Conservation (phyloP, 75 land plant genomes). For the Selaginella moellendorffii region DNA sequence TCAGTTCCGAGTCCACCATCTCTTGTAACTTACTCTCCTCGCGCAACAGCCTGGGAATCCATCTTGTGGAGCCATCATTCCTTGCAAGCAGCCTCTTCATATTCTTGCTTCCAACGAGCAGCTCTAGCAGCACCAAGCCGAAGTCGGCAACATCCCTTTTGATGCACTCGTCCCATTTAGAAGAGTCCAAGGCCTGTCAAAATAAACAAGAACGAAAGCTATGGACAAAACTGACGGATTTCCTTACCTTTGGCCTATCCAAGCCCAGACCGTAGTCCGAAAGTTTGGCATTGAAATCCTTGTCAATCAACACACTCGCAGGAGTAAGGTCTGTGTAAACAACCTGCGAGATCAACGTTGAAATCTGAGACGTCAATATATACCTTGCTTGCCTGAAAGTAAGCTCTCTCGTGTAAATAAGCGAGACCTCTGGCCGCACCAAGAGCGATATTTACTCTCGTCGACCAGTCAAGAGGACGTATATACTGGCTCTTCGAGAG, state of each 20-base stretch:
- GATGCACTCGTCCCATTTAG: background rate
- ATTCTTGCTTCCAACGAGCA: background rate
- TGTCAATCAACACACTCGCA: background rate
- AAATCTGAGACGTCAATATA: background rate
- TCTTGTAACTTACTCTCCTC: background rate
- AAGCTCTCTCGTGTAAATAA: background rate
- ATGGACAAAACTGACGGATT: too few species aligned
- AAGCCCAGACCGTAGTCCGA: background rate
- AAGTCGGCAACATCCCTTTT: background rate
- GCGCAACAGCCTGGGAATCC: background rate
- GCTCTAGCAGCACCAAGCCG: background rate
- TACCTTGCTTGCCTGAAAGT: background rate
- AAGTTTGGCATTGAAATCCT: background rate
- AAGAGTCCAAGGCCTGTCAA: too few species aligned
- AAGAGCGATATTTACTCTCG: background rate
- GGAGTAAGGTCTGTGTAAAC: background rate
- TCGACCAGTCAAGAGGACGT: background rate
- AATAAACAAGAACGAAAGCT: too few species aligned
- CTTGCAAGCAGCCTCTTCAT: background rate
- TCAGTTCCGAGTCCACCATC: background rate
- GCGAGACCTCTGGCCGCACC: background rate
- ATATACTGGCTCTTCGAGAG: background rate
- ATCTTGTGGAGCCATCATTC: background rate
- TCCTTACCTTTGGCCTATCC: background rate
- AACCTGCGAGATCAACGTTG: background rate